These are phyloP conservation scores for Gloeostereum incarnatum DNA, from an alignment of 768 basidiomycete genomes.

Conservation along the genomic window DNA sequence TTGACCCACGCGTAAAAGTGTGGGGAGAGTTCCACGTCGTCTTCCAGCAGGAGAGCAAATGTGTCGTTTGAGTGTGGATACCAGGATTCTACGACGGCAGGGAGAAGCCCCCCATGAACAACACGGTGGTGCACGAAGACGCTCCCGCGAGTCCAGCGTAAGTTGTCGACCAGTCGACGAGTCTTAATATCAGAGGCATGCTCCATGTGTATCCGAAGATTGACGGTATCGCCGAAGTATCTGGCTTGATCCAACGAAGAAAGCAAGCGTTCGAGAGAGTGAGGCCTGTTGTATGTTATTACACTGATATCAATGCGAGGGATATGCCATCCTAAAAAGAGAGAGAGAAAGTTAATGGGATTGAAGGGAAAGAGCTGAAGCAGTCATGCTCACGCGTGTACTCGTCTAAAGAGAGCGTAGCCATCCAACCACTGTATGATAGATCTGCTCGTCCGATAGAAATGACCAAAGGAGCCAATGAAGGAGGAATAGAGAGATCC, in stretches of 20 bases:
- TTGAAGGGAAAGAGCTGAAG: conserved; percentile 7
- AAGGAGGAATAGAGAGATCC: conserved; percentile 10
- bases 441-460: conserved; percentile 41
- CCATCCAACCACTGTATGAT: conserved; percentile 51
- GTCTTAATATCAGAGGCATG: conserved; percentile 64
- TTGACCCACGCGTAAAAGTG: conserved; percentile 83
- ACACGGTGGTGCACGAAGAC: conserved; percentile 62
- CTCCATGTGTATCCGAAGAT: conserved; percentile 66
- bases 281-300: conserved; percentile 70
- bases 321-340: conserved; percentile 56
- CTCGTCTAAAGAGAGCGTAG: conserved; percentile 44
- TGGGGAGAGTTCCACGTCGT: conserved; percentile 80
- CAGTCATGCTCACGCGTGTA: conserved; percentile 38
- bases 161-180: conserved; percentile 33
- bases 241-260: conserved; percentile 44
- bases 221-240: conserved; percentile 63
- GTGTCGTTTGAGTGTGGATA: conserved; percentile 66
- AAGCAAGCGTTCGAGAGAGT: conserved; percentile 60
- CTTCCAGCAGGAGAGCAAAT: conserved; percentile 77
- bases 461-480: conserved; percentile 13
- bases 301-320: conserved; percentile 64
- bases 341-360: conserved; percentile 10
- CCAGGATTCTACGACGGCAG: conserved; percentile 87
- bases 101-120: conserved; percentile 69
- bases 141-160: conserved; percentile 53